Percentiles rank a stretch among this genome's conserved stretches.
phyloP scores from a whole-genome alignment of 1,284 basidiomycete genomes.

The Marasmius tenuissimus region DNA sequence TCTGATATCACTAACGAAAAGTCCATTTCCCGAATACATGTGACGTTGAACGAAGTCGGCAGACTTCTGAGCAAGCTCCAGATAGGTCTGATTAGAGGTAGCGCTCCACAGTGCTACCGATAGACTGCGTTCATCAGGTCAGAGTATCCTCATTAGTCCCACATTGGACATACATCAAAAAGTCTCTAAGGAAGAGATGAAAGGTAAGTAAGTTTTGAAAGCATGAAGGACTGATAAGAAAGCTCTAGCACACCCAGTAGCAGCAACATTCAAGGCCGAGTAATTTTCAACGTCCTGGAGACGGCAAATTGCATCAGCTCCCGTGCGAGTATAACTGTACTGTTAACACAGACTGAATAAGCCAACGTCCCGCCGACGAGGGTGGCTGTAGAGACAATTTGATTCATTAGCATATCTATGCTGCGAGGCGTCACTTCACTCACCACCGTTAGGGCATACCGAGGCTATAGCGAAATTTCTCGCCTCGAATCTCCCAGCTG shows the following conservation, averaged over 20 bases:
- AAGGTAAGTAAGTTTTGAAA: not conserved
- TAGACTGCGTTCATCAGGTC: not conserved
- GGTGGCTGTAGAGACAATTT: not conserved
- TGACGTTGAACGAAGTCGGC: not conserved
- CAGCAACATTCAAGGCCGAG: not conserved
- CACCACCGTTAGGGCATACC: not conserved
- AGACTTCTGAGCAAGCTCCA: not conserved
- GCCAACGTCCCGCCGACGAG: not conserved
- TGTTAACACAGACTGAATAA: not conserved
- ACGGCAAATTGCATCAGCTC: not conserved
- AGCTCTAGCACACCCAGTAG: not conserved
- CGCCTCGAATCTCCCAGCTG: not conserved
- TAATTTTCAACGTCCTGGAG: not conserved
- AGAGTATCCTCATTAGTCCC: not conserved
- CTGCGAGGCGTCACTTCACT: not conserved
- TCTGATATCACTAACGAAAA: not conserved
- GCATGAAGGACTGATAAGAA: not conserved
- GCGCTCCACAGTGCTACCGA: not conserved
- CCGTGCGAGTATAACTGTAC: not conserved
- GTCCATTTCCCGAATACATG: not conserved
- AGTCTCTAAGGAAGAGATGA: not conserved
- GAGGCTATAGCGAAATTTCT: not conserved
- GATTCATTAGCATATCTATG: not conserved
- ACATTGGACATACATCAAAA: not conserved
- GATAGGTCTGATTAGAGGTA: not conserved